A percentile compares a stretch with the other conserved stretches of the same genome.
phyloP scores from a whole-genome alignment of 2,329 filamentous ascomycete species.

The Aspergillus sclerotialis region DNA sequence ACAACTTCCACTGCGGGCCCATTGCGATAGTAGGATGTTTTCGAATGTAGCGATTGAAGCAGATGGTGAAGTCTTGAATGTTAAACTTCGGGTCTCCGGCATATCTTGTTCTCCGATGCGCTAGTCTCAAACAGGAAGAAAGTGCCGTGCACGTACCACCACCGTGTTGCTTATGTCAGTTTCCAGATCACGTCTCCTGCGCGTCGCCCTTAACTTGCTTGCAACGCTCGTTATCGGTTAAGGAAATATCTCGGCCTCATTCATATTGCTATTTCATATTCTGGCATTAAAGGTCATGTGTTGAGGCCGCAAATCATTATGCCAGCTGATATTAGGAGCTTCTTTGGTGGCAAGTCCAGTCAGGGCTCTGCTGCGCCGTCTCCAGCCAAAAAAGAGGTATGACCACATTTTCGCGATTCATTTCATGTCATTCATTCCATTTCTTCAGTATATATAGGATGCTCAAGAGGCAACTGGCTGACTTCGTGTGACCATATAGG shows the following conservation, averaged over 20 bases:
- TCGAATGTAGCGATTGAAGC: slow-evolving; percentile 2
- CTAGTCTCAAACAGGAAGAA: slow-evolving; percentile 14
- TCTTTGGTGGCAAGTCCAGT: slow-evolving; percentile 73
- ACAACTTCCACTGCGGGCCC: slow-evolving; percentile 29
- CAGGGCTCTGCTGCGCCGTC: slow-evolving; percentile 44
- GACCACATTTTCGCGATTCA: no score
- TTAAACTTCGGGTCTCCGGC: slow-evolving; percentile 16
- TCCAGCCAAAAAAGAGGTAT: slow-evolving; percentile 38
- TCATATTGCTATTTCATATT: slow-evolving; percentile 1
- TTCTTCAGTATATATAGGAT: no score
- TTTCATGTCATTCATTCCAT: no score
- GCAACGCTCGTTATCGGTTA: neutral
- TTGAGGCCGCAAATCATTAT: slow-evolving; percentile 40
- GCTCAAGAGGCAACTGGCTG: no score
- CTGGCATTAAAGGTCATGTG: slow-evolving; percentile 2
- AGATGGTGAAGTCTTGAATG: slow-evolving; percentile 7
- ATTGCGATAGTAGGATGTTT: slow-evolving; percentile 17
- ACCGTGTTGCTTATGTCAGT: slow-evolving; percentile 17
- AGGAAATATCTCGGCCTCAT: slow-evolving; percentile 1
- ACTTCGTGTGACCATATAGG: no score
- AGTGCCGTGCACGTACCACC: slow-evolving; percentile 19
- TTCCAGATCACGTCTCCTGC: slow-evolving; percentile 10
- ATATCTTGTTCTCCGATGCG: slow-evolving; percentile 13
- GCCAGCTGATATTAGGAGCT: slow-evolving; percentile 80
- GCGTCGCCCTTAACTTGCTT: slow-evolving; percentile 14